phyloP scores from a whole-genome alignment of 139 green algal genomes.

The Tetraselmis chui region DNA sequence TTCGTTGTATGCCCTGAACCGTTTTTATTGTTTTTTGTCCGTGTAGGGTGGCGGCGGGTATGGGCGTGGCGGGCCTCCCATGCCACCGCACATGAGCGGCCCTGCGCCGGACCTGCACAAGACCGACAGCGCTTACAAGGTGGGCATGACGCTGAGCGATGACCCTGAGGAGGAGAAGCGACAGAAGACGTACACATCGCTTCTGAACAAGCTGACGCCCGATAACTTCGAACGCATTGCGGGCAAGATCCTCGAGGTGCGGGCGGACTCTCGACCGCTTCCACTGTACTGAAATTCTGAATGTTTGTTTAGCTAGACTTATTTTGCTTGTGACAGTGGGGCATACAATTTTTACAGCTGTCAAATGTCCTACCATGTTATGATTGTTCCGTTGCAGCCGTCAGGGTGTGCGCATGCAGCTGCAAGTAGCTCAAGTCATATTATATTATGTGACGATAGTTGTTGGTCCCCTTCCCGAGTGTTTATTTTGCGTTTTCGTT shows the following conservation, averaged over 20 bases:
- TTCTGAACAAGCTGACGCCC: conserved; percentile 98
- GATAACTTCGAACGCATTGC: conserved; percentile 91
- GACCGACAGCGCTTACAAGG: conserved; percentile 43
- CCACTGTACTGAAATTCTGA: not conserved
- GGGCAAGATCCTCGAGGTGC: conserved; percentile 60
- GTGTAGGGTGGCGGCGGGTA: conserved; percentile 45
- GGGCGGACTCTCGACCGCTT: not conserved
- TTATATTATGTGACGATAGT: no score
- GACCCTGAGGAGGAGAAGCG: conserved; percentile 89
- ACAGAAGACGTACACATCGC: conserved; percentile 82
- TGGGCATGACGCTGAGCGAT: conserved; percentile 45
- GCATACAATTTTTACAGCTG: no score
- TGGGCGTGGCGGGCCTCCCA: conserved; percentile 37
- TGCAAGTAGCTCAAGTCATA: no score
- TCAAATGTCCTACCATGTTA: no score
- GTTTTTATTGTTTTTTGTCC: not conserved
- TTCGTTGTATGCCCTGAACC: not conserved
- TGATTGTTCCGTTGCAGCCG: no score
- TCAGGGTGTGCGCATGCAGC: no score
- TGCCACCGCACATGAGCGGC: conserved; percentile 24
- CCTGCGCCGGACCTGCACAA: conserved; percentile 46
- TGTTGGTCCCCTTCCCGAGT: no score
- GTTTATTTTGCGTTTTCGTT: no score
- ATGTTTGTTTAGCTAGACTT: not conserved
- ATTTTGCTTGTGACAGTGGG: not conserved